phyloP scores from a whole-genome alignment of 768 basidiomycete genomes.

The Filobasidium floriforme region DNA sequence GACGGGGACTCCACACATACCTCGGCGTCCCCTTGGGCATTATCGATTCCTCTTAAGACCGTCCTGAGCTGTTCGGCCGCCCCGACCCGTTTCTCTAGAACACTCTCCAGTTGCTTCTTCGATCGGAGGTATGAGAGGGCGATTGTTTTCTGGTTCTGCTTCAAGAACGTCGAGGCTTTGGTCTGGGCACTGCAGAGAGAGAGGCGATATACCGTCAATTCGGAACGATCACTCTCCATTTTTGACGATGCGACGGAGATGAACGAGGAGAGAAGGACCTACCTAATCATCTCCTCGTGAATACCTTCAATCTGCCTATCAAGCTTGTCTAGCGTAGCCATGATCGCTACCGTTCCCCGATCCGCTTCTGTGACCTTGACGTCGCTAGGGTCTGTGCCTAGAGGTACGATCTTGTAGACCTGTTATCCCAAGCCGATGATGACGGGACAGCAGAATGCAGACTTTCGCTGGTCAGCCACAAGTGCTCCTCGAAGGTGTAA shows the following conservation, averaged over 20 bases:
- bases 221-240: neutral
- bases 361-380: conserved; percentile 68
- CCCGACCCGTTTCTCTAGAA: conserved; percentile 64
- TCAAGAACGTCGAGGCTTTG: conserved; percentile 61
- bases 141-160: conserved; percentile 61
- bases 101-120: conserved; percentile 70
- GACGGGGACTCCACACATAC: conserved; percentile 47
- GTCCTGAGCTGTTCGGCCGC: conserved; percentile 67
- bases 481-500: neutral
- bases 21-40: conserved; percentile 80
- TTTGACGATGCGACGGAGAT: neutral
- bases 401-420: conserved; percentile 72
- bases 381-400: conserved; percentile 43
- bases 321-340: conserved; percentile 60
- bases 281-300: conserved; percentile 68
- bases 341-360: conserved; percentile 70
- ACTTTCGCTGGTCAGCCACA: neutral
- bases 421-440: conserved; percentile 35
- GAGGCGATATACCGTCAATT: neutral
- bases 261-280: conserved; percentile 29
- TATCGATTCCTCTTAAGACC: conserved; percentile 73
- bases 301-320: conserved; percentile 62
- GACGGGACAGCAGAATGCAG: neutral
- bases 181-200: conserved; percentile 53
- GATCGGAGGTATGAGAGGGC: conserved; percentile 72